Percentiles rank a stretch among this genome's conserved stretches.
These are phyloP conservation scores for Nannochloropsis gaditana DNA, from an alignment of 108 stramenopile genomes.

Conservation along the genomic window DNA sequence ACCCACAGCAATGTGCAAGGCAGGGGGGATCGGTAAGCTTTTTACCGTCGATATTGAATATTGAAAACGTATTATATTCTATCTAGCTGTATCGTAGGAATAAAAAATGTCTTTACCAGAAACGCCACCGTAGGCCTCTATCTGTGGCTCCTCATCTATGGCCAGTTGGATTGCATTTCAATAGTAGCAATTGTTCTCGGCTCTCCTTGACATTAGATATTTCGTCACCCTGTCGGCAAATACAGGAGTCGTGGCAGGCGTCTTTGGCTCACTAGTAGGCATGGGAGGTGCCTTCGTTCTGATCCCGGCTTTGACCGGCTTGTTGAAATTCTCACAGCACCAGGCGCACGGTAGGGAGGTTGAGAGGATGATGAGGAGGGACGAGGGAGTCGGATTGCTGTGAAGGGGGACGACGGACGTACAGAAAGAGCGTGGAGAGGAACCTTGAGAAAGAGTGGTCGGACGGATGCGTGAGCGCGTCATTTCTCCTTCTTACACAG, in stretches of 20 bases:
- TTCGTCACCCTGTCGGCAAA: no score
- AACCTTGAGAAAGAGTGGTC: background rate
- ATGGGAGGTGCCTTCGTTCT: slow-evolving; percentile 21
- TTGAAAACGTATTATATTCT: no score
- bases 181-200: no score
- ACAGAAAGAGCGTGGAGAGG: background rate
- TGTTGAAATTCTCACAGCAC: background rate
- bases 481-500: background rate
- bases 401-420: background rate
- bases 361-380: background rate
- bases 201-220: no score
- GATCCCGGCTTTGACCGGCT: background rate
- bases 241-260: background rate
- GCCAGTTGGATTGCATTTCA: no score
- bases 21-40: background rate
- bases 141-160: no score
- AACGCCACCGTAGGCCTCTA: no score
- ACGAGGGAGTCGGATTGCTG: background rate
- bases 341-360: slow-evolving; percentile 17
- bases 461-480: background rate
- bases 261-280: slow-evolving; percentile 10
- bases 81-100: no score
- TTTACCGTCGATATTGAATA: background rate
- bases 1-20: background rate
- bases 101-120: no score